Evolutionary conservation across 202 grass and related monocot genomes (phyloP), one percentile per base, ranked within the genome.

Genomic region (Eragrostis tef): DNA sequence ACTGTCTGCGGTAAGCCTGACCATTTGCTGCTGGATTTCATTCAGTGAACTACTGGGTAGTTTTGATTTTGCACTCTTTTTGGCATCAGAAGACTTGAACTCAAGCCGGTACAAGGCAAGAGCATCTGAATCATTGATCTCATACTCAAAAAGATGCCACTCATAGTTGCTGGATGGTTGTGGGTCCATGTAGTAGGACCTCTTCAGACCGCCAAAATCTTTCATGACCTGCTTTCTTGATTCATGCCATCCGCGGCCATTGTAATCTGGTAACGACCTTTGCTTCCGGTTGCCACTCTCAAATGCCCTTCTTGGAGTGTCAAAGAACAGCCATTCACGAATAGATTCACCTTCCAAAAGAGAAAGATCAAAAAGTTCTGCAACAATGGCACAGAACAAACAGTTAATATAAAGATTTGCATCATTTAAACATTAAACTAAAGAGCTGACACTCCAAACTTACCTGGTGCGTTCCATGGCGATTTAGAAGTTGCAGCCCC

Each of bases 101-200:
- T 96, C 96, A 39, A 99, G 90, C 39, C 93, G 85, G 73, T 95
- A 93, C 66, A 99, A 77, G 10, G 92, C 96, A 42, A 88, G 84
- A 71, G 88, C 89, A 84, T 93, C 81, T 73, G 87, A 96, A 81
- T 90, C 83, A 69, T 91, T 95, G 73, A 91, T 96, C 86, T 99
- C 96, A 73, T 99, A 99, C 67, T 96, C 96, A 44, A 88, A 99
- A 57, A 99, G 82, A 81, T 99, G 96, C 93, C 96, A 99, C 83
- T 99, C 90, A 58, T 85, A 91, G 80, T 64, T 73, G 78, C 64
- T 84, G 31, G 90, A 82, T 42, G 95, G 95, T 78, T 98, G 95
- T 27, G 95, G 95, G 58, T 98, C 95, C 95, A 98, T 98, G 77
- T 98, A 98, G 79, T 98, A 98, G 16, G 95, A 98, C 65, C 90